phyloP scores from a whole-genome alignment of 2,329 filamentous ascomycete species.

The Pleurostoma richardsiae region DNA sequence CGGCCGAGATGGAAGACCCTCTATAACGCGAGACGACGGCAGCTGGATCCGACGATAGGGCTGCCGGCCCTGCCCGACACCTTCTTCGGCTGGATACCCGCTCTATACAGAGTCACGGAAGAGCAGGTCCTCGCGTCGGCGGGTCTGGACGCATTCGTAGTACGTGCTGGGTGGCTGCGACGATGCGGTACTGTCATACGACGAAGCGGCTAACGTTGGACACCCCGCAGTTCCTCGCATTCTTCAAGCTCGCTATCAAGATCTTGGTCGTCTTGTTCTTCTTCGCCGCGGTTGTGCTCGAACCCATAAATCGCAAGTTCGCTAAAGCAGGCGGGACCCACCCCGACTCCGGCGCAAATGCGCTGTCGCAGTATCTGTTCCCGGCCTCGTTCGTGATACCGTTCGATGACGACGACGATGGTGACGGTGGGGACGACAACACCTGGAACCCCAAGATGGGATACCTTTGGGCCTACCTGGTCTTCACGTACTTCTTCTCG shows the following conservation, averaged over 20 bases:
- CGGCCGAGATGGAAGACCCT: conserved; percentile 88
- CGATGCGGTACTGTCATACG: not conserved
- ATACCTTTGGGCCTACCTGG: conserved; percentile 87
- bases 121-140: conserved; percentile 86
- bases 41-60: conserved; percentile 50
- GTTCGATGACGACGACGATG: conserved; percentile 6
- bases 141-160: conserved; percentile 90
- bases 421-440: conserved; percentile 13
- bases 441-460: conserved; percentile 24
- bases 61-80: conserved; percentile 78
- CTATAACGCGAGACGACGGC: conserved; percentile 83
- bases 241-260: conserved; percentile 92
- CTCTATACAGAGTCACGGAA: conserved; percentile 78
- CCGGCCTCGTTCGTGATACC: not conserved
- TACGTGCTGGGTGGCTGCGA: conserved; percentile 32
- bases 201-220: not conserved
- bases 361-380: no score
- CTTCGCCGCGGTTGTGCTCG: conserved; percentile 75
- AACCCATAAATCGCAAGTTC: conserved; percentile 77
- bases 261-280: conserved; percentile 76
- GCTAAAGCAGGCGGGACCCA: conserved; percentile 10
- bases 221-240: conserved; percentile 66
- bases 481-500: conserved; percentile 94
- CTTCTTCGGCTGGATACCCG: conserved; percentile 90
- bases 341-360: conserved; percentile 6